Percentiles rank a stretch among this genome's conserved stretches.
Conservation (phyloP, 495 filamentous ascomycete species). For the Entonaema liquescens region DNA sequence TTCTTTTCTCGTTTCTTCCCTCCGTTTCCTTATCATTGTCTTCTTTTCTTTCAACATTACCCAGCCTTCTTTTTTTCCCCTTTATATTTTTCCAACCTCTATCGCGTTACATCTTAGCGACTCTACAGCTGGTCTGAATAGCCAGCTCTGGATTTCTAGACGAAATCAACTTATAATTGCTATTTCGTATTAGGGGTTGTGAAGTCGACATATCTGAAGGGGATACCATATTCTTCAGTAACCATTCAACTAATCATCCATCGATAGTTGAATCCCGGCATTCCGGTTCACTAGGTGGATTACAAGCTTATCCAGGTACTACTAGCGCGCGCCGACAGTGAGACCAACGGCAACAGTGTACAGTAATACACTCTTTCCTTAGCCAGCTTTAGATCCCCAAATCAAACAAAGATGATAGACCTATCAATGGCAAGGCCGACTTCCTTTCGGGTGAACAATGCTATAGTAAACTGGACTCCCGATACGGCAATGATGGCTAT, state of each 20-base stretch:
- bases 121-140: constrained; percentile 38
- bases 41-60: neutral
- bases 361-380: neutral
- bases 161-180: constrained; percentile 13
- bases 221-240: neutral
- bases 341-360: constrained; percentile 1
- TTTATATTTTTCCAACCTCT: constrained; percentile 7
- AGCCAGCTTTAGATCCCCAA: neutral
- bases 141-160: constrained; percentile 30
- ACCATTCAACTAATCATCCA: neutral
- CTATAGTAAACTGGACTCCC: constrained; percentile 50
- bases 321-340: neutral
- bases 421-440: constrained; percentile 65
- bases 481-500: constrained; percentile 45
- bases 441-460: constrained; percentile 67
- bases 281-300: neutral
- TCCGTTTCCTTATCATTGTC: neutral
- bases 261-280: constrained; percentile 10
- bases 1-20: constrained; percentile 1
- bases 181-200: neutral
- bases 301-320: constrained; percentile 8
- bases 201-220: neutral
- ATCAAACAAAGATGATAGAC: constrained; percentile 41
- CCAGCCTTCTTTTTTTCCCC: neutral
- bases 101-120: constrained; percentile 8